Base-by-base conservation (phyloP, 2,329 filamentous ascomycete species). In the Catunica adiposa region DNA sequence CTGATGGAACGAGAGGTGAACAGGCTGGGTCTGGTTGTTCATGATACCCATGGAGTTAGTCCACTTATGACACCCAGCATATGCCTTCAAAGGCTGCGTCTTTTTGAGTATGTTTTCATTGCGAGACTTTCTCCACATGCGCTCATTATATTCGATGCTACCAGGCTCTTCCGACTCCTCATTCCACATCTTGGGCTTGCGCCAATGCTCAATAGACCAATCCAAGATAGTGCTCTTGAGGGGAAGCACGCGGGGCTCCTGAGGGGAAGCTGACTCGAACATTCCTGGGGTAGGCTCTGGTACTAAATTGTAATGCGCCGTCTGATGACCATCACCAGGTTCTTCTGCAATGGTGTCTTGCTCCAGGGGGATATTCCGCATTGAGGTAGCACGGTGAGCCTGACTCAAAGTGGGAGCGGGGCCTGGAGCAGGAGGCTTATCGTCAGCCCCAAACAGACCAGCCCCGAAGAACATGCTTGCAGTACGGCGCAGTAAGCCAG, bases 171-270 rank as follows among this genome's bases (percentile, higher is more conserved):
- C 92, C 23, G 89, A 86, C 66, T 98, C 92, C 57, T 86, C 89
- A 2, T 88, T 84, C 65, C 92, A 94, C 92, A 98, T 97, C 68
- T 98, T 92, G 31, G 92, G 92, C 67, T 97, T 89, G 29, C 89
- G 86, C 75, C 97, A 98, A 67, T 98, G 97, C 67, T 90, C 90
- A 47, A 92, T 89, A 3, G 89, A 95, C 89, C 90, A 98, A 60
- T 95, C 87, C 60, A 95, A 75, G 67, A 97, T 94, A 7, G 77
- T 82, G 66, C 89, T 95, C 58, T 78, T 77, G 17, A 98, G 68
- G 1, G 92, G 92, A 26, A 97, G 76, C 11, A 67, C 69, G 1
- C 86, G 83, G 8, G 72, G 62, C 54, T 79, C 71, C 1, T 75
- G 72, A 29, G 79, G 66, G 59, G 82, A 75, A 57, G 83, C 78